Evolutionary conservation across 1,284 basidiomycete genomes (phyloP), one percentile per base, ranked within the genome.

Genomic region (Amylostereum chailletii): DNA sequence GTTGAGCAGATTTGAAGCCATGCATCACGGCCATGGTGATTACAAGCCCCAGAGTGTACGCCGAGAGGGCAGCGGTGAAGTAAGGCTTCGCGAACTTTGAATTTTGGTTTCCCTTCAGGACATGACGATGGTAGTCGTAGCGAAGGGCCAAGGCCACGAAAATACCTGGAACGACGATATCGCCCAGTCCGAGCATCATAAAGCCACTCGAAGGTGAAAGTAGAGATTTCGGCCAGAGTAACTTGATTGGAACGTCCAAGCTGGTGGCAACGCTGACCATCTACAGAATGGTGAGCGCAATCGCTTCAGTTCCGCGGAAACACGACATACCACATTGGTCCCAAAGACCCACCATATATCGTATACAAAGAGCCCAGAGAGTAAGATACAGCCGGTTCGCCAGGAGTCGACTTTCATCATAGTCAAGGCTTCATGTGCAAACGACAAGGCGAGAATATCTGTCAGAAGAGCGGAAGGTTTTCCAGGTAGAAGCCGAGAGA

Each of bases 261-360:
- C 79, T 84, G 34, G 87, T 94, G 1, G 95, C 95, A 1, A 98
- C 95, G 56, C 85, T 84, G 33, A 94, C 86, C 93, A 95, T 94
- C 82, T 90, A 42, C 4, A 33, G n/a, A 29, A 32, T 1, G 50
- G 41, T n/a, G 7, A 37, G 27, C 6, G n/a, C n/a, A 9, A 42
- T 42, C 19, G 19, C 19, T 19, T 19, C 19, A 19, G 19, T 19
- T 19, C 19, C 19, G 19, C 19, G 19, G 19, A 19, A 19, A 19
- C 19, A 19, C 19, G 9, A 70, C 84, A 63, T 61, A 88, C 87
- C 65, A 89, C 87, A 62, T 81, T 76, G 0, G 84, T 87, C 31
- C 85, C 85, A 62, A 89, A 90, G 11, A 92, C 91, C 89, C 84
- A 90, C 76, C 80, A 91, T 42, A 95, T 79, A 60, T 95, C 94